Evolutionary conservation across 306 rosid genomes (phyloP).

Genomic region (Vicia sativa): DNA sequence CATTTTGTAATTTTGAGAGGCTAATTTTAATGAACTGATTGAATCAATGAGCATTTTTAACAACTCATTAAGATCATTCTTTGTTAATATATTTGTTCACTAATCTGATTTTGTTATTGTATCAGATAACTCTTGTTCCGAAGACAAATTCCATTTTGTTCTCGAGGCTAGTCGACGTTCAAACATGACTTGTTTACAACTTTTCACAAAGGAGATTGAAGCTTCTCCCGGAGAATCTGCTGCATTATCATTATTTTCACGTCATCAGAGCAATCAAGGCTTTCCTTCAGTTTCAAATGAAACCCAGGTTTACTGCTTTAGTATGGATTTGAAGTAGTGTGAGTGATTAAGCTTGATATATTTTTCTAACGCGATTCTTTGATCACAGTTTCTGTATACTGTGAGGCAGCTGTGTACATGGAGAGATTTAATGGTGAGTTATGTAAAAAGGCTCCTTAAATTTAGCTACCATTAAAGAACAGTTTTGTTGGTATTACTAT

Average conservation of each 20-base stretch:
- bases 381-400: conserved; percentile 57
- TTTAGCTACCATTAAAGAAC: conserved; percentile 31
- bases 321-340: conserved; percentile 29
- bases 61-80: conserved; percentile 11
- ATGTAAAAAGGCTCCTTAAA: conserved; percentile 31
- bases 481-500: conserved; percentile 19
- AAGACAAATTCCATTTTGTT: conserved; percentile 77
- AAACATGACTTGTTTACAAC: conserved; percentile 76
- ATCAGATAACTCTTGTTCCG: conserved; percentile 76
- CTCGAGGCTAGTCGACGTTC: conserved; percentile 93
- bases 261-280: conserved; percentile 55
- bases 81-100: conserved; percentile 25
- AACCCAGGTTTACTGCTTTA: conserved; percentile 64
- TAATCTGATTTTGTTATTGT: conserved; percentile 52
- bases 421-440: conserved; percentile 94
- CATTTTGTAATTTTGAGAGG: conserved; percentile 16
- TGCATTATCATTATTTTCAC: conserved; percentile 72
- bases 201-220: conserved; percentile 74
- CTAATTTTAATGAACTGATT: conserved; percentile 8
- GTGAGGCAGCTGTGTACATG: conserved; percentile 78
- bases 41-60: not conserved
- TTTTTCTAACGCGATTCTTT: conserved; percentile 29
- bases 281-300: conserved; percentile 54
- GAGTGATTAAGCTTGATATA: conserved; percentile 25
- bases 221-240: conserved; percentile 81